Evolutionary conservation across 495 filamentous ascomycete species (phyloP).

Genomic region (Penicillium coprophilum): DNA sequence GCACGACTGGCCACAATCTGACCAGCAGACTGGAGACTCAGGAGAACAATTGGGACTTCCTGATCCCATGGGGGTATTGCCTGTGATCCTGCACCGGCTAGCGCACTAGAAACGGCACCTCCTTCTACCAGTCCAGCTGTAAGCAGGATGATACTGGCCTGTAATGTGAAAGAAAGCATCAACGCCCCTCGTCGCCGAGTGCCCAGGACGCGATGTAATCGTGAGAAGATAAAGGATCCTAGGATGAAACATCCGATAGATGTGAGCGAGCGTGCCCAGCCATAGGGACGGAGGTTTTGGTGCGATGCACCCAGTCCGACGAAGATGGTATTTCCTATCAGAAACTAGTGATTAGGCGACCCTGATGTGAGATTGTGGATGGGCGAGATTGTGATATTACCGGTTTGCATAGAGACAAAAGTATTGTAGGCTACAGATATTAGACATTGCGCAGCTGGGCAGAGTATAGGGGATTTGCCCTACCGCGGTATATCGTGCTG

Average conservation of each 20-base stretch:
- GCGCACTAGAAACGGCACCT: slow-evolving; percentile 38
- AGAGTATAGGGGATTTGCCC: background rate
- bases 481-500: slow-evolving; percentile 51
- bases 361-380: background rate
- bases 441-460: background rate
- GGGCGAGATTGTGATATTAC: slow-evolving; percentile 21
- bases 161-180: slow-evolving; percentile 53
- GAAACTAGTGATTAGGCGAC: background rate
- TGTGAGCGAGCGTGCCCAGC: slow-evolving; percentile 58
- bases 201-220: slow-evolving; percentile 31
- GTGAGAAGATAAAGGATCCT: slow-evolving; percentile 50
- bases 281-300: slow-evolving; percentile 50
- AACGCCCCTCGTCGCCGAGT: slow-evolving; percentile 47
- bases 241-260: slow-evolving; percentile 54
- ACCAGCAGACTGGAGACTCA: slow-evolving; percentile 67
- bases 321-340: slow-evolving; percentile 60
- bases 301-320: slow-evolving; percentile 58
- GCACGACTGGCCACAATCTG: slow-evolving; percentile 64
- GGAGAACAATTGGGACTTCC: slow-evolving; percentile 54
- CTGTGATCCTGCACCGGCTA: slow-evolving; percentile 12
- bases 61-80: slow-evolving; percentile 24
- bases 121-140: slow-evolving; percentile 53
- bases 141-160: slow-evolving; percentile 53
- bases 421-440: slow-evolving; percentile 48
- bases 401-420: slow-evolving; percentile 58